Evolutionary conservation across 495 filamentous ascomycete species (phyloP).

Genomic region (Sphaerosporella brunnea): DNA sequence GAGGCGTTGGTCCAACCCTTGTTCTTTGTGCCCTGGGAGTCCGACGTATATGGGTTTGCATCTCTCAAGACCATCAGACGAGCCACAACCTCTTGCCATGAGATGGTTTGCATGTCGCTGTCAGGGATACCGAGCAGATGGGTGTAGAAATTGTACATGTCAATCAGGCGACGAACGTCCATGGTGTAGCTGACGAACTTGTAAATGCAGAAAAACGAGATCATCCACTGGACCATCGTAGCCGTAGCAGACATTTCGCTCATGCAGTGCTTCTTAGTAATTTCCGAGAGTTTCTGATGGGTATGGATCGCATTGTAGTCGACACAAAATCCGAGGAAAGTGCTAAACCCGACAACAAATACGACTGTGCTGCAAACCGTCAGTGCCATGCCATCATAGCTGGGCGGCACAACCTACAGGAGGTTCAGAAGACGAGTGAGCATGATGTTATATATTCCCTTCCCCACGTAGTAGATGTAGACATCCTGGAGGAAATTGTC

Average conservation of each 20-base stretch:
- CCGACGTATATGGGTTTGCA: slow-evolving; percentile 66
- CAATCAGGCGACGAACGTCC: slow-evolving; percentile 55
- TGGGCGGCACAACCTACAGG: slow-evolving; percentile 38
- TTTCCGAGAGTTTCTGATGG: slow-evolving; percentile 47
- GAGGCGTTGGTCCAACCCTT: slow-evolving; percentile 45
- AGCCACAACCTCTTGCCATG: slow-evolving; percentile 86
- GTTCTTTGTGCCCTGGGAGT: slow-evolving; percentile 27
- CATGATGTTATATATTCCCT: slow-evolving; percentile 80
- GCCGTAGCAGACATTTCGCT: slow-evolving; percentile 66
- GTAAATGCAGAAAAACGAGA: slow-evolving; percentile 73
- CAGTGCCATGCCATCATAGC: background rate
- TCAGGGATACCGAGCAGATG: slow-evolving; percentile 78
- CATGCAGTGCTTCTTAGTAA: slow-evolving; percentile 68
- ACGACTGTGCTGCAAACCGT: slow-evolving; percentile 37
- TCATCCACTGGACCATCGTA: slow-evolving; percentile 67
- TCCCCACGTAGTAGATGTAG: slow-evolving; percentile 71
- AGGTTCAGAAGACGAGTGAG: slow-evolving; percentile 52
- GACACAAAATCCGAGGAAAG: slow-evolving; percentile 73
- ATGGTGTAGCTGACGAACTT: slow-evolving; percentile 55
- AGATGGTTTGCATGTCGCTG: slow-evolving; percentile 83
- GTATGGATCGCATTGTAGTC: slow-evolving; percentile 59
- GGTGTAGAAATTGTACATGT: slow-evolving; percentile 76
- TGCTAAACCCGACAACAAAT: slow-evolving; percentile 71
- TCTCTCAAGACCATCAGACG: slow-evolving; percentile 77
- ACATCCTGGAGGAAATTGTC: slow-evolving; percentile 70